Conservation (phyloP, 2,329 filamentous ascomycete genomes). For the Cladosporium sp. region DNA sequence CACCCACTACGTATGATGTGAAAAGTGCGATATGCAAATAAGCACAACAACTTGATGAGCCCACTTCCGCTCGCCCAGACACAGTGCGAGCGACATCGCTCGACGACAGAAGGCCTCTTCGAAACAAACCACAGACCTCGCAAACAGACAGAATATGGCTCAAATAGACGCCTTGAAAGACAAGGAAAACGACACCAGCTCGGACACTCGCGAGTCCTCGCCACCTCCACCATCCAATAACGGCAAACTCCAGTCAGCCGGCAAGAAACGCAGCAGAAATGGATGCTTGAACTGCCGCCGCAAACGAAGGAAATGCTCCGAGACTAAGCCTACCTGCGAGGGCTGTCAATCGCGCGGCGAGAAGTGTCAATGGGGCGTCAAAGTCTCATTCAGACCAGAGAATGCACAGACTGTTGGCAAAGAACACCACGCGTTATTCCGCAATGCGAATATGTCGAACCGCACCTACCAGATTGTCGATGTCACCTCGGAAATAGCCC, state of each 20-base stretch:
- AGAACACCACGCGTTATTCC: slow-evolving; percentile 31
- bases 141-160: neutral
- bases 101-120: neutral
- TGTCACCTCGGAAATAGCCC: slow-evolving; percentile 34
- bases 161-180: neutral
- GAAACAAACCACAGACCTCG: neutral
- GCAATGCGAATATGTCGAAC: slow-evolving; percentile 23
- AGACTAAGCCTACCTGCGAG: slow-evolving; percentile 35
- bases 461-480: slow-evolving; percentile 32
- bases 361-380: slow-evolving; percentile 34
- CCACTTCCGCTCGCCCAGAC: neutral
- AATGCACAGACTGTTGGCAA: slow-evolving; percentile 32
- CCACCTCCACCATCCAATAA: slow-evolving; percentile 10
- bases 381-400: slow-evolving; percentile 32
- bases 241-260: slow-evolving; percentile 28
- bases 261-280: slow-evolving; percentile 35
- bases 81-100: slow-evolving; percentile 1
- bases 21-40: neutral
- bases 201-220: slow-evolving; percentile 13
- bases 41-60: neutral
- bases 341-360: slow-evolving; percentile 33
- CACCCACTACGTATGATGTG: neutral
- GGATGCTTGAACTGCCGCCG: slow-evolving; percentile 38
- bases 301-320: slow-evolving; percentile 36
- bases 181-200: slow-evolving; percentile 7